A percentile compares a stretch with the other conserved stretches of the same genome.
Evolutionary conservation across 2,329 filamentous ascomycete species (phyloP).

Genomic region (Penicillium oxalicum): DNA sequence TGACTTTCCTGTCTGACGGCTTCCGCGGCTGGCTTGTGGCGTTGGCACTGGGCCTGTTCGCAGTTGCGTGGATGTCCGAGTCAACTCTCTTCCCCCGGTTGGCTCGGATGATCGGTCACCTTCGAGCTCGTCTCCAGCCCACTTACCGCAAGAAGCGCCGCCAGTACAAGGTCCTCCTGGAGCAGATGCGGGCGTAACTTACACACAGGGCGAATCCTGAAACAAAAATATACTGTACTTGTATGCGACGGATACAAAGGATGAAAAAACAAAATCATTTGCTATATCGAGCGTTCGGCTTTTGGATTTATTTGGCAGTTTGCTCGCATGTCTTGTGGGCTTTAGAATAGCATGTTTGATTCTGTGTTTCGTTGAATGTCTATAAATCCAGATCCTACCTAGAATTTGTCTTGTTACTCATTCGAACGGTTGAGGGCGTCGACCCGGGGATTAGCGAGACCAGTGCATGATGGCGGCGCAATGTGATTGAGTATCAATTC

Average conservation of each 20-base stretch:
- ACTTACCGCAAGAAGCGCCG: conserved; percentile 70
- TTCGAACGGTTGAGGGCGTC: no score
- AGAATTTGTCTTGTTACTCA: no score
- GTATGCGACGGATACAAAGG: not conserved
- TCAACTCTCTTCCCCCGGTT: conserved; percentile 62
- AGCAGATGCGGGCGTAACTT: conserved; percentile 50
- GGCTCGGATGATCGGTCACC: conserved; percentile 59
- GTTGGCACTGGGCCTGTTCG: conserved; percentile 65
- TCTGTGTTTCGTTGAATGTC: no score
- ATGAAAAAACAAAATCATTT: no score
- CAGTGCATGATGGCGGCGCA: not conserved
- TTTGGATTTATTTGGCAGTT: no score
- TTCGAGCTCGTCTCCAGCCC: conserved; percentile 53
- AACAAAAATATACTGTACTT: conserved; percentile 3
- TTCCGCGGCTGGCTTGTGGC: conserved; percentile 69
- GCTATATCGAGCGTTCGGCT: no score
- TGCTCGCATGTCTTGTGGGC: no score
- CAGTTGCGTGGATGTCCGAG: conserved; percentile 65
- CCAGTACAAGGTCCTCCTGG: conserved; percentile 74
- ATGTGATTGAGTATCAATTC: not conserved
- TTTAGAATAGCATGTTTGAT: no score
- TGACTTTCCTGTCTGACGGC: conserved; percentile 66
- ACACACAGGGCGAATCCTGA: no score
- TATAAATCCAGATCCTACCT: no score
- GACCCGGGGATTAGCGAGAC: no score